These are phyloP conservation scores for Kandelia obovata DNA, from an alignment of 345 rosid species.

Conservation along the genomic window DNA sequence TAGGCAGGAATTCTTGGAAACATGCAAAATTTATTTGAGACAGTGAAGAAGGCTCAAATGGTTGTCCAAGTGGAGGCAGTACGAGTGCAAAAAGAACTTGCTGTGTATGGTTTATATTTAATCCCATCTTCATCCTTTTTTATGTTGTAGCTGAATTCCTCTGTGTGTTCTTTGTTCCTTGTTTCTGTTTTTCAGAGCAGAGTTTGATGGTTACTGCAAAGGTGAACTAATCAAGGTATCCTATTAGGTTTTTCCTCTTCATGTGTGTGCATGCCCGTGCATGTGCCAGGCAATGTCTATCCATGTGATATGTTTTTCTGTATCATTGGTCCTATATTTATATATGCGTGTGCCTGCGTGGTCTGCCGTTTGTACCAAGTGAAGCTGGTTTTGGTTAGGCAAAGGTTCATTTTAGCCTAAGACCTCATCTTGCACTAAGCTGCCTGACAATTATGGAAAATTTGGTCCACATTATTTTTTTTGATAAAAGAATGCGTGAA, in stretches of 20 bases:
- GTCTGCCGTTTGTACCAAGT: too few relatives aligned
- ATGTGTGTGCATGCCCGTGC: neutral
- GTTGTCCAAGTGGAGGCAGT: slow-evolving; percentile 98
- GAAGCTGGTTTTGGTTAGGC: too few relatives aligned
- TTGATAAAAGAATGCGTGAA: too few relatives aligned
- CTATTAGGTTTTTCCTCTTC: neutral
- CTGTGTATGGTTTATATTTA: slow-evolving; percentile 46
- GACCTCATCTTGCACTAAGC: too few relatives aligned
- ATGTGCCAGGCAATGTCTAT: neutral
- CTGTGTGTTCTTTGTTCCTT: slow-evolving; percentile 4
- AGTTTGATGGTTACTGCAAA: slow-evolving; percentile 94
- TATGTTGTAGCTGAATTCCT: slow-evolving; percentile 19
- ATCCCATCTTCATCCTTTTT: neutral
- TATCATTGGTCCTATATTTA: neutral
- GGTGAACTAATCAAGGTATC: slow-evolving; percentile 90
- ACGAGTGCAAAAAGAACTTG: slow-evolving; percentile 84
- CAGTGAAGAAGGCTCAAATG: slow-evolving; percentile 96
- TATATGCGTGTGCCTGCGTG: neutral
- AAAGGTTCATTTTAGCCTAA: too few relatives aligned
- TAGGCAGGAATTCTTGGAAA: slow-evolving; percentile 91
- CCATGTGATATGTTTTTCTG: neutral
- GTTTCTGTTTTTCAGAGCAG: slow-evolving; percentile 57
- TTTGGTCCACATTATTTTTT: too few relatives aligned
- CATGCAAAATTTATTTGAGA: slow-evolving; percentile 87
- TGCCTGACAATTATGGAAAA: too few relatives aligned